Evolutionary conservation across 1,284 basidiomycete species (phyloP), one percentile per base, ranked within the genome.

Genomic region (Amylostereum chailletii): DNA sequence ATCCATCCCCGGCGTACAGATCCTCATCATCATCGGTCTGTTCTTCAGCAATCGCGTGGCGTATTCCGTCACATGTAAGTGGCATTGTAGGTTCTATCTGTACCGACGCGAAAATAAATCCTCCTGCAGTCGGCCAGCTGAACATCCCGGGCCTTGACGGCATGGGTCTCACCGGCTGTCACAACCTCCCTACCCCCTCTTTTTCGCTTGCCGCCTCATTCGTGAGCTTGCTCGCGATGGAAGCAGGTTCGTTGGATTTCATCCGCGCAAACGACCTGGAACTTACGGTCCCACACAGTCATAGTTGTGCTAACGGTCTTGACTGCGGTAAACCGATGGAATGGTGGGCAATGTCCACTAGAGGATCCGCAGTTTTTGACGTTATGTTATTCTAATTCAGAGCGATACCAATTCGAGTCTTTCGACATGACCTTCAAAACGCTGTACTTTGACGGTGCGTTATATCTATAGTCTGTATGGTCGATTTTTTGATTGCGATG

Each of bases 221-320:
- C 34, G 45, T 36, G 34, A 26, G 34, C 38, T 38, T 46, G 45
- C 45, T 46, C 27, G 11, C 26, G 26, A 46, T 46, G 45, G 45
- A 46, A 30, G 38, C 45, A 11, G 33, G 45, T 46, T 11, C 32
- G 45, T 46, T 34, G 34, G 9, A 46, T 11, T 27, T n/a, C 4
- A 2, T 11, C 26, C 30, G n/a, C 3, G 5, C 26, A 4, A 31
- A 11, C n/a, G 6, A 3, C 5, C 43, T 8, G 4, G 27, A 26
- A 46, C 19, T 46, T n/a, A 46, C 38, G 11, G 10, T 26, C 5
- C 8, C 5, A 37, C 32, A 37, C 45, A 37, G 31, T 46, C 7
- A 19, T 37, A 9, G 33, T 26, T n/a, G 34, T 26, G 34, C 43
- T 19, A 19, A 19, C 19, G 19, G 19, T 19, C 34, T 34, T 29